These are phyloP conservation scores for Penicillium pulvis DNA, from an alignment of 495 filamentous ascomycete species.

Conservation along the genomic window DNA sequence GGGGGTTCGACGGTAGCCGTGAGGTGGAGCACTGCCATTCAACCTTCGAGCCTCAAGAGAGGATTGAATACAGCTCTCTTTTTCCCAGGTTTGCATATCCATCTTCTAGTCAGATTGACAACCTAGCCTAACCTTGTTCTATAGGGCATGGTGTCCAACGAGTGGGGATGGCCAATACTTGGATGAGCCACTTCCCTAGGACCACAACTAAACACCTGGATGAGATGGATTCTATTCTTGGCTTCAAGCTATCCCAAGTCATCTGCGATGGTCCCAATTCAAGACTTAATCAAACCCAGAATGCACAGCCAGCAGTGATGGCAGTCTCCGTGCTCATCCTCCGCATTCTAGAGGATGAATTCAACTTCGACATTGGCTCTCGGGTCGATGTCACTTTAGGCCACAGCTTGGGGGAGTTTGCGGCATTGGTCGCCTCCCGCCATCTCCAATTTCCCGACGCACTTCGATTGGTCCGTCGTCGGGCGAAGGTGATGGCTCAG, in stretches of 20 bases:
- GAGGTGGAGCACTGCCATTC: constrained; percentile 9
- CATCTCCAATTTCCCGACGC: constrained; percentile 78
- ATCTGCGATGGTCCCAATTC: constrained; percentile 79
- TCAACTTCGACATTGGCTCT: constrained; percentile 69
- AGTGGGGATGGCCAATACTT: constrained; percentile 85
- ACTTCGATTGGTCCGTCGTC: constrained; percentile 70
- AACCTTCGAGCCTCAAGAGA: constrained; percentile 19
- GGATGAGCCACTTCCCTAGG: constrained; percentile 79
- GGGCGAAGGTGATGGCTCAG: constrained; percentile 83
- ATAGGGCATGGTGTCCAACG: constrained; percentile 92
- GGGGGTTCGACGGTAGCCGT: background rate
- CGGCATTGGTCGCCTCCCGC: constrained; percentile 81
- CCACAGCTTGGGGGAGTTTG: constrained; percentile 94
- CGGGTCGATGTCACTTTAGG: constrained; percentile 81
- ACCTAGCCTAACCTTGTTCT: background rate
- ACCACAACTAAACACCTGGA: constrained; percentile 73
- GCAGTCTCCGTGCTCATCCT: constrained; percentile 89
- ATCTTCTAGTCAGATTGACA: background rate
- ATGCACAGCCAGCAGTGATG: constrained; percentile 96
- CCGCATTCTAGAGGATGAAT: constrained; percentile 83
- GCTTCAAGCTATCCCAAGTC: constrained; percentile 68
- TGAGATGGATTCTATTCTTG: constrained; percentile 77
- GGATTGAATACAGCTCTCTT: constrained; percentile 73
- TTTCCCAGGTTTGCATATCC: constrained; percentile 67
- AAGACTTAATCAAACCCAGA: constrained; percentile 75